Conservation (phyloP, 306 rosid species). For the Prinsepia uniflora region DNA sequence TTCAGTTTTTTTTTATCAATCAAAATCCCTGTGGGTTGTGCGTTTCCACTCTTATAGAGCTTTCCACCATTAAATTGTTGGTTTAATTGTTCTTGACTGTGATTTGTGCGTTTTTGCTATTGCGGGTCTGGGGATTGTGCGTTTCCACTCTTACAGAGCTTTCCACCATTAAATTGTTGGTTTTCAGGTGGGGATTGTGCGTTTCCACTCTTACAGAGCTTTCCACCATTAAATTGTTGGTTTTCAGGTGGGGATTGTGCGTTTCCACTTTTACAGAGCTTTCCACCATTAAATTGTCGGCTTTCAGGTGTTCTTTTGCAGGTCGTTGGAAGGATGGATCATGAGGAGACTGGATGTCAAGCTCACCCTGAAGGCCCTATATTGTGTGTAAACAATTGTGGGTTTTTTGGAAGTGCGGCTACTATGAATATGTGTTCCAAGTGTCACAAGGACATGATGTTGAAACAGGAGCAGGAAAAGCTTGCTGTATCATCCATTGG, state of each 20-base stretch:
- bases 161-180: no score
- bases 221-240: neutral
- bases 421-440: conserved; percentile 96
- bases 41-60: no score
- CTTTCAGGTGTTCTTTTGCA: conserved; percentile 29
- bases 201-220: neutral
- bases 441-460: conserved; percentile 80
- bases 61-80: no score
- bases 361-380: conserved; percentile 90
- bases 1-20: no score
- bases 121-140: neutral
- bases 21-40: no score
- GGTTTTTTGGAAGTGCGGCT: conserved; percentile 86
- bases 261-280: neutral
- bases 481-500: conserved; percentile 85
- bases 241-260: neutral
- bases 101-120: neutral
- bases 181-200: no score
- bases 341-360: conserved; percentile 87
- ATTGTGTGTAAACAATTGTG: conserved; percentile 83
- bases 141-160: no score
- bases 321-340: conserved; percentile 71
- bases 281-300: neutral
- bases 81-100: neutral
- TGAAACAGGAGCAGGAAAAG: conserved; percentile 81